These are phyloP conservation scores for Globisporangium yorkense DNA, from an alignment of 352 stramenopile genomes.

Conservation along the genomic window DNA sequence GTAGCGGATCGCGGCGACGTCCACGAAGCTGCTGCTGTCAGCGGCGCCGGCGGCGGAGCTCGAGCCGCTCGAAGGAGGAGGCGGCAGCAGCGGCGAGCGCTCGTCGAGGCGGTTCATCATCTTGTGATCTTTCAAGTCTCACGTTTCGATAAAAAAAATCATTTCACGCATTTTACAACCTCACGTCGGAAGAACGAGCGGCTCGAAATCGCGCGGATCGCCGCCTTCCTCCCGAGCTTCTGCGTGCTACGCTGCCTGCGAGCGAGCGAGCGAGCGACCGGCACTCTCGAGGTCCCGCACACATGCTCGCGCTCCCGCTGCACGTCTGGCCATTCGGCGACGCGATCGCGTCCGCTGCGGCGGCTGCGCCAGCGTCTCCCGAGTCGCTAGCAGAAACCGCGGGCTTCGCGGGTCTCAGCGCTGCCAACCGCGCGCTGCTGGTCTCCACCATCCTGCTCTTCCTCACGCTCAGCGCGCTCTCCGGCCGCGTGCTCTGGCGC, in stretches of 20 bases:
- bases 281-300: background rate
- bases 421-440: conserved; percentile 39
- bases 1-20: conserved; percentile 9
- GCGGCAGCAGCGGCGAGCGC: conserved; percentile 5
- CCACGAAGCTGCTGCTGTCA: conserved; percentile 1
- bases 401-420: conserved; percentile 29
- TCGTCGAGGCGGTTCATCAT: conserved; percentile 2
- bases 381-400: background rate
- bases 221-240: no score
- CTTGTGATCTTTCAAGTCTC: background rate
- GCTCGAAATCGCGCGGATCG: no score
- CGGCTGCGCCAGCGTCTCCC: background rate
- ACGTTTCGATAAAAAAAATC: no score
- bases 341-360: no score
- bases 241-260: background rate
- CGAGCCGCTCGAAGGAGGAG: background rate
- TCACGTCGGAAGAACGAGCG: background rate
- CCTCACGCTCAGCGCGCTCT: conserved; percentile 48
- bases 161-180: no score
- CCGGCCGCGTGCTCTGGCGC: conserved; percentile 40
- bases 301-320: background rate
- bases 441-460: conserved; percentile 56
- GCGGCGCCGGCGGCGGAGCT: background rate
- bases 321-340: background rate
- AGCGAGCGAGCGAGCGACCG: background rate